A percentile compares a stretch with the other conserved stretches of the same genome.
These are phyloP conservation scores for Talaromyces proteolyticus DNA, from an alignment of 495 filamentous ascomycete genomes.

Conservation along the genomic window DNA sequence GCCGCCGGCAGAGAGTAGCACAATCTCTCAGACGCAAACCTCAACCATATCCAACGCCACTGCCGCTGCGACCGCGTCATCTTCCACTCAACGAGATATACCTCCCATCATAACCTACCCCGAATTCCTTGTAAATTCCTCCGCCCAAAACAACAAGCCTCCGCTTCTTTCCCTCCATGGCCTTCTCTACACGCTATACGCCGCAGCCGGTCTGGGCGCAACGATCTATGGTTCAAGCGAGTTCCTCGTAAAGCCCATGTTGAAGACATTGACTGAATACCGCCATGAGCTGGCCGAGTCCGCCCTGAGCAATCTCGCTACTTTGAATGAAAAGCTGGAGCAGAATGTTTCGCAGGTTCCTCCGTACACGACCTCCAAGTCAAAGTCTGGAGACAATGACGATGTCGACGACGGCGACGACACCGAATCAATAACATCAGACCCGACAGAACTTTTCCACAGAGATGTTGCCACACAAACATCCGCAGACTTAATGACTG, in stretches of 20 bases:
- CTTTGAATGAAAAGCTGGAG: slow-evolving; percentile 71
- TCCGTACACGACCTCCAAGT: slow-evolving; percentile 27
- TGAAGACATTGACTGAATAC: slow-evolving; percentile 63
- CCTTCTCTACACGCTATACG: slow-evolving; percentile 73
- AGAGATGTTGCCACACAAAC: slow-evolving; percentile 87
- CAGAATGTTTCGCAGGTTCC: slow-evolving; percentile 59
- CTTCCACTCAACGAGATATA: slow-evolving; percentile 39
- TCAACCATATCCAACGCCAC: slow-evolving; percentile 10
- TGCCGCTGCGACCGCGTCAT: slow-evolving; percentile 11
- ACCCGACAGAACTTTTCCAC: slow-evolving; percentile 86
- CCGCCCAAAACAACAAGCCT: slow-evolving; percentile 50
- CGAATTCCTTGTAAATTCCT: slow-evolving; percentile 64
- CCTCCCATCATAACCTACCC: slow-evolving; percentile 97
- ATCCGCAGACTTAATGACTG: slow-evolving; percentile 34
- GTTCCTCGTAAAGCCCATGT: slow-evolving; percentile 80
- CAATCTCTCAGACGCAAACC: slow-evolving; percentile 2
- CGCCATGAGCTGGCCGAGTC: slow-evolving; percentile 75
- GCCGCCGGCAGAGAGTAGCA: slow-evolving; percentile 8
- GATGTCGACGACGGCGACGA: slow-evolving; percentile 32
- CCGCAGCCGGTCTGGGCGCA: slow-evolving; percentile 62
- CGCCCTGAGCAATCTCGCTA: slow-evolving; percentile 54
- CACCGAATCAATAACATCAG: slow-evolving; percentile 42
- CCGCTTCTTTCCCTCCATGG: slow-evolving; percentile 73
- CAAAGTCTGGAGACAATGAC: slow-evolving; percentile 13
- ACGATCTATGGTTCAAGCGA: slow-evolving; percentile 76